Base-by-base conservation (phyloP, 768 basidiomycete genomes). In the Nidularia pulvinata region DNA sequence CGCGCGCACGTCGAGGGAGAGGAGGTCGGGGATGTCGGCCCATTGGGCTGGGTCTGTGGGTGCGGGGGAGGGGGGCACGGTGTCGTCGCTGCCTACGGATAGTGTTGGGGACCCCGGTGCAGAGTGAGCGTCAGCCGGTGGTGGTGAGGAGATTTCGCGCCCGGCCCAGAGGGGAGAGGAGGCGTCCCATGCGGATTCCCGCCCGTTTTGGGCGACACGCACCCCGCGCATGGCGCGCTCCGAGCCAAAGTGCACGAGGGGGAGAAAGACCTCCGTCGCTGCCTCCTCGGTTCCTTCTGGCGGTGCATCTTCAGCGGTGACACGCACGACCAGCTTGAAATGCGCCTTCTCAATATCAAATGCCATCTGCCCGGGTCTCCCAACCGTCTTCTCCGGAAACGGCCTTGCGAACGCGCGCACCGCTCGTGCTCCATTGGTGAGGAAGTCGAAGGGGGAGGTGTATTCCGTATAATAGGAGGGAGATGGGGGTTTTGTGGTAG, bases 211-310 rank as follows among this genome's bases (percentile, higher is more conserved):
- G 25, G 45, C 45, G 25, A 6, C 6, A 77, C 53, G 32, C 76
- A 46, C 46, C 68, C 57, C 46, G 57, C 57, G 55, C 79, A n/a
- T n/a, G n/a, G n/a, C n/a, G n/a, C n/a, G n/a, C n/a, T n/a, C n/a
- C n/a, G n/a, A n/a, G n/a, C n/a, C 91, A 65, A 86, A 99, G 66
- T 99, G 97, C 19, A 96, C 86, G 48, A 93, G 76, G 4, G 97
- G 97, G 1, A 98, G 67, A 66, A 82, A 99, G 19, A 98, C 86
- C 76, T 97, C 97, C 16, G 94, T 98, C n/a, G 86, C 79, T 39
- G n/a, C n/a, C n/a, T n/a, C n/a, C n/a, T n/a, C n/a, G n/a, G n/a
- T n/a, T n/a, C n/a, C n/a, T n/a, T n/a, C n/a, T n/a, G n/a, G n/a
- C 0, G 69, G 69, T 22, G 71, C 68, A 63, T 95, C 92, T 32